Evolutionary conservation across 192 early-diverging fungal species (phyloP), one percentile per base, ranked within the genome.

Genomic region (Rhizophlyctis rosea): DNA sequence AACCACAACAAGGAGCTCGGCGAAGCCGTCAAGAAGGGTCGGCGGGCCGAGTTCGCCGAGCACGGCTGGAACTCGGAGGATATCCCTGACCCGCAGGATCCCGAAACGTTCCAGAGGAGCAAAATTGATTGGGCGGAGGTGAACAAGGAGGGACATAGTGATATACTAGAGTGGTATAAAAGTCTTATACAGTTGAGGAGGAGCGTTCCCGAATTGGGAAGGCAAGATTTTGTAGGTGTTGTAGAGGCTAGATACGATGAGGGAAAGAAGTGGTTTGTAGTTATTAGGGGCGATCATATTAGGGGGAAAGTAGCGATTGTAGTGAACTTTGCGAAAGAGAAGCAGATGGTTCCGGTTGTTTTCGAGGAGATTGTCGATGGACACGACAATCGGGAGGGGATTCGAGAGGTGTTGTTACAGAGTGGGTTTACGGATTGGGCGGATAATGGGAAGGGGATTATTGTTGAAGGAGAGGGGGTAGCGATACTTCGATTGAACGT

Each of bases 21-120:
- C 21, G 67, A 68, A 53, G 51, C 57, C 0, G 67, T 68, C 32
- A 52, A 56, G 24, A 68, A 68, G 48, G 67, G 67, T 18, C 67
- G 67, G 25, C 50, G 67, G 18, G 67, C 67, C 21, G 67, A 68
- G 47, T 68, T 68, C 30, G 67, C 67, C 30, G 67, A 61, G 31
- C 67, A 68, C 31, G 67, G 67, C 1, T 68, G 67, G 67, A 61
- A 68, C 59, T 52, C 67, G 36, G 67, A 68, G 39, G 67, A 68
- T 31, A 47, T 68, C 0, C 67, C 67, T 0, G 67, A 68, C 59
- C 67, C 67, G 31, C 67, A 68, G 47, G 67, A 61, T 51, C 59
- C 59, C 23, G 59, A 61, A 50, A 68, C 67, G 16, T 68, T 68
- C 33, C 36, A 62, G 3, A 34, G 54, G n/a, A 68, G 67, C 34